Base-by-base conservation (phyloP, 1,284 basidiomycete species). In the Leccinum colubrinum region DNA sequence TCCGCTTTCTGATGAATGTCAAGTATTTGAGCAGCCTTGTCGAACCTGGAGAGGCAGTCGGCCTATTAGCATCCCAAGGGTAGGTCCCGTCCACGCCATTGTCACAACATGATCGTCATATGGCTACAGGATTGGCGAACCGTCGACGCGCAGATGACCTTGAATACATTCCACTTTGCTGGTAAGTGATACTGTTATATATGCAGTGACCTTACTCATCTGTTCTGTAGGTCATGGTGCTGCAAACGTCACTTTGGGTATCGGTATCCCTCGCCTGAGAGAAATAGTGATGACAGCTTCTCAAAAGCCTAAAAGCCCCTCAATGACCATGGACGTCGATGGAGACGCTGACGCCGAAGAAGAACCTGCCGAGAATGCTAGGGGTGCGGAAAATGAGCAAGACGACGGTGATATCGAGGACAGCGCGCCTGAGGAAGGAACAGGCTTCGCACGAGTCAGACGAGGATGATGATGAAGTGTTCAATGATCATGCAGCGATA, bases 271-370 rank as follows among this genome's bases (percentile, higher is more conserved):
- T 55, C 96, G 97, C 77, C 82, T 99, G 25, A 90, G 97, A 76
- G 97, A 99, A 79, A 98, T 99, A 70, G 94, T 99, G 72, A 98
- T 99, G 96, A 98, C 97, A 1, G 97, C 97, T 6, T 97, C 97
- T 5, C 87, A 89, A 68, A 93, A 96, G 70, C 97, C 97, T 62
- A 96, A 96, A 77, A 99, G 97, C 3, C 97, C 97, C 12, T 98
- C 96, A n/a, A 33, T 99, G 97, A 90, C 83, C 50, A 91, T 25
- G 25, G 27, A 27, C 27, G 27, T 30, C 6, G 81, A 79, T 4
- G 83, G 77, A 9, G 78, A 77, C 22, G 81, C 76, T 11, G 63
- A 79, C 78, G 59, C 78, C 75, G 66, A 76, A 75, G 65, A 81
- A 63, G 64, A 64, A 11, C 3, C 50, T 46, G 25, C n/a, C 30